Base-by-base conservation (phyloP, 1,284 basidiomycete genomes). In the Fistulina hepatica region DNA sequence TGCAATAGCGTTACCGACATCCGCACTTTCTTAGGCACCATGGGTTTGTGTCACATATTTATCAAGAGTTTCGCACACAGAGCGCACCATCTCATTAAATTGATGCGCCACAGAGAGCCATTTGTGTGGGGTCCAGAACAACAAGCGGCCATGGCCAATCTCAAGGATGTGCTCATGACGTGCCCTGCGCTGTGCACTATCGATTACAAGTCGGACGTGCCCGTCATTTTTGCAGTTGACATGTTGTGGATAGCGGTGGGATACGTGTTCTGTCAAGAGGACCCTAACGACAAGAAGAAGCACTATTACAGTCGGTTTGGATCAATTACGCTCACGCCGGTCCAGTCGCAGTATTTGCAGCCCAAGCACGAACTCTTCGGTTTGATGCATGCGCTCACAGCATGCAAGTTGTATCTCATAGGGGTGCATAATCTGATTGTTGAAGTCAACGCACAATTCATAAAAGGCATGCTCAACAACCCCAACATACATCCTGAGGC, bases 321-420 rank as follows among this genome's bases (percentile, higher is more conserved):
- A 0, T 67, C 59, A 0, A 58, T 69, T 6, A 50, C 54, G 0
- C 52, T 56, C 39, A 63, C 58, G 25, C 51, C 62, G 0, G 11
- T 49, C 0, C 60, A 71, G 43, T 36, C 50, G 0, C 22, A 48
- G 0, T 69, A 64, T 38, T 65, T 58, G 0, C 64, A 69, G 37
- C 46, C 63, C 0, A 68, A 69, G 40, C 40, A 61, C 4, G 59
- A 69, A 34, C 39, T 69, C 0, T 67, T 61, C 21, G 39, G 42
- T 3, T 37, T 44, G 12, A 33, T 39, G n/a, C 33, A 39, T 6
- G 38, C 42, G 6, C 19, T 44, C 15, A 36, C 40, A 10, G 34
- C 39, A 6, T 33, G 36, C 37, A 36, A 40, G 15, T 36, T 39
- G n/a, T 44, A 36, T 34, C 19, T 44, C 9, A 11, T 44, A 2